These are phyloP conservation scores for Tulasnella sp. DNA, from an alignment of 768 basidiomycete species.

Conservation along the genomic window DNA sequence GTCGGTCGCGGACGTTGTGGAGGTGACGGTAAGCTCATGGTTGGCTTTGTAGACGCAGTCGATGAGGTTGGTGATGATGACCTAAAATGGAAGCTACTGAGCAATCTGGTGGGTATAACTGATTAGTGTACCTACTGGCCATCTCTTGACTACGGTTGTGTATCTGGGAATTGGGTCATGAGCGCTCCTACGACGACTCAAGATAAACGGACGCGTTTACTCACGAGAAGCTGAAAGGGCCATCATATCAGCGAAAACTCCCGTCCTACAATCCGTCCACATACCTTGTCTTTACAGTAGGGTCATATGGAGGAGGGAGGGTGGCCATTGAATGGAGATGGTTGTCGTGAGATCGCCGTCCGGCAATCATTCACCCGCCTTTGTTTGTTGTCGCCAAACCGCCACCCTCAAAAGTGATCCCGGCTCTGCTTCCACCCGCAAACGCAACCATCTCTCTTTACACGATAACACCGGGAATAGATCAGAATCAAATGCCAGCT, in stretches of 20 bases:
- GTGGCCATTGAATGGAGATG: not conserved
- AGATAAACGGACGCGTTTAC: not conserved
- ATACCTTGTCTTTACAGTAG: not conserved
- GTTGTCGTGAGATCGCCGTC: not conserved
- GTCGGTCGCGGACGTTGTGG: constrained; percentile 27
- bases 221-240: constrained; percentile 14
- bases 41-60: constrained; percentile 69
- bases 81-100: not conserved
- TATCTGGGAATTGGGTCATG: constrained; percentile 45
- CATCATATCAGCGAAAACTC: not conserved
- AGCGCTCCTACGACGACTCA: no score
- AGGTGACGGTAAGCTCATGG: constrained; percentile 52
- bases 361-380: not conserved
- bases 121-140: constrained; percentile 50
- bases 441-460: no score
- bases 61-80: constrained; percentile 36
- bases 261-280: not conserved
- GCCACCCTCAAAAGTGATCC: not conserved
- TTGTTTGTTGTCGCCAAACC: not conserved
- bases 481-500: no score
- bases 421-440: not conserved
- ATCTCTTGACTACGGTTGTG: constrained; percentile 68
- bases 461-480: no score
- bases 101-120: not conserved
- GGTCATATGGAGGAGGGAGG: not conserved